phyloP scores from a whole-genome alignment of 169 alveolate species.

The Plasmodium vivax region DNA sequence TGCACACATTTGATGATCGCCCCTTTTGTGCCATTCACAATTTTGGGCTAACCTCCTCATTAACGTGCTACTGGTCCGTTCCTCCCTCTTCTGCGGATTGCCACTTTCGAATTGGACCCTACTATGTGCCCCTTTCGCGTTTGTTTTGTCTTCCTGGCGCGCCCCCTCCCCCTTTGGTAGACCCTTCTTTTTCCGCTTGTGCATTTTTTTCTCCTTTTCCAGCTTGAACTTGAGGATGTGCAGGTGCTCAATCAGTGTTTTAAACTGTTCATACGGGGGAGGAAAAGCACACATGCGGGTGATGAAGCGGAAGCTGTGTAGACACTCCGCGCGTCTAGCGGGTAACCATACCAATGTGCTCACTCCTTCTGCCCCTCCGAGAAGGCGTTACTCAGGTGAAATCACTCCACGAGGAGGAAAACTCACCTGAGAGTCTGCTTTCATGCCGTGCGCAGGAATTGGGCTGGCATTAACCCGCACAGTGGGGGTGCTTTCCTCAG shows the following conservation, averaged over 20 bases:
- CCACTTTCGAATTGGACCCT: neutral
- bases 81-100: neutral
- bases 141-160: neutral
- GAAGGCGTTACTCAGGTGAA: neutral
- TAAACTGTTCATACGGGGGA: neutral
- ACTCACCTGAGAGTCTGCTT: constrained; percentile 26
- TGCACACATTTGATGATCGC: neutral
- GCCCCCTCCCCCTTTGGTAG: neutral
- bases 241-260: constrained; percentile 48
- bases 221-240: constrained; percentile 32
- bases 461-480: neutral
- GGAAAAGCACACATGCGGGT: neutral
- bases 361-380: neutral
- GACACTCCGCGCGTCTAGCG: neutral
- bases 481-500: neutral
- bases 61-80: neutral
- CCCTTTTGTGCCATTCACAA: neutral
- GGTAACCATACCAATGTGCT: neutral
- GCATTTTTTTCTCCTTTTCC: constrained; percentile 49
- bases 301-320: neutral
- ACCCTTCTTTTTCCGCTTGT: constrained; percentile 11
- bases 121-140: neutral
- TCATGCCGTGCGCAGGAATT: neutral
- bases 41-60: neutral
- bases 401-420: neutral